Evolutionary conservation across 2,329 filamentous ascomycete species (phyloP), one percentile per base, ranked within the genome.

Genomic region (Aspergillus pseudoterreus): DNA sequence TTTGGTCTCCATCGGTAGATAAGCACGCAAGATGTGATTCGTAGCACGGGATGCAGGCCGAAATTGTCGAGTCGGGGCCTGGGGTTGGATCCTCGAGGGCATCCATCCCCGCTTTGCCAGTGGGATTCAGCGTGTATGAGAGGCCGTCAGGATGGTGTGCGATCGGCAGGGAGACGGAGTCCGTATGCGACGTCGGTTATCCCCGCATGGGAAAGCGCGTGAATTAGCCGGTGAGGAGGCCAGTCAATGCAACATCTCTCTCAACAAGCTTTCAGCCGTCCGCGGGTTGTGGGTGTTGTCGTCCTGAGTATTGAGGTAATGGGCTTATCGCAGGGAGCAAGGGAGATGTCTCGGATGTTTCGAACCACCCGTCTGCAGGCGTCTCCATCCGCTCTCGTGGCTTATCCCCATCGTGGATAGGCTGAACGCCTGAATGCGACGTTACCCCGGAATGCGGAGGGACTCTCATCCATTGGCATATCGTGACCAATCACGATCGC

Each of bases 11-110:
- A 22, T 22, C 33, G 43, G 50, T 35, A 51, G 58, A 61, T 61
- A 58, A 58, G 58, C 49, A 57, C 43, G 49, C 45, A 45, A 27
- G 19, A 22, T 50, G 43, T 53, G 41, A 55, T 59, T 54, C 50
- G 55, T 49, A 49, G 43, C 43, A 39, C 38, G 50, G 15, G 33
- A 39, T 30, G 53, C 33, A 49, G n/a, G 47, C 19, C 12, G 32
- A 30, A 35, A 46, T 19, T 42, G 39, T 19, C 39, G 15, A 42
- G 39, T 42, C 39, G 39, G 35, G 27, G 27, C 27, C 27, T 30
- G 27, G 27, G 27, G 27, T 30, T 30, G 27, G 8, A 30, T 30
- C 27, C 8, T 30, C 27, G 27, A 30, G 27, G 24, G 6, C 22
- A 22, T 22, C 22, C 22, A 30, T 30, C 27, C 27, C 27, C 27